Percentiles rank a stretch among this genome's conserved stretches.
Evolutionary conservation across 2,329 filamentous ascomycete species (phyloP).

Genomic region (Colletotrichum graminicola): DNA sequence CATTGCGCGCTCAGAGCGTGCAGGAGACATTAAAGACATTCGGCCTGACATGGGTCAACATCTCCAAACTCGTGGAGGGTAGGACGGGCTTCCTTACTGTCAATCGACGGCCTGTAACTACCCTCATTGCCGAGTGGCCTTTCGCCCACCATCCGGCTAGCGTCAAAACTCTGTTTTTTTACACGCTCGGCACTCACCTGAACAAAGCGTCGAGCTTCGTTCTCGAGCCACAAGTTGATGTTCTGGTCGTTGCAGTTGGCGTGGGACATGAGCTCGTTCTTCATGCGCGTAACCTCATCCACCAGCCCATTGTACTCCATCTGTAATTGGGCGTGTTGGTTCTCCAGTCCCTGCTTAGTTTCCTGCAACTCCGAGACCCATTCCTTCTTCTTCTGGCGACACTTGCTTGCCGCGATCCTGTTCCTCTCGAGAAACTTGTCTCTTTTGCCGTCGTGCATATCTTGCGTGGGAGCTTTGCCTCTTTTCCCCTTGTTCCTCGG

Average conservation of each 20-base stretch:
- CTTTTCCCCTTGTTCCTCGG: conserved; percentile 48
- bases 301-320: conserved; percentile 58
- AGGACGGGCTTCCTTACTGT: conserved; percentile 33
- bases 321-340: conserved; percentile 57
- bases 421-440: conserved; percentile 77
- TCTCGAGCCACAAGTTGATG: conserved; percentile 66
- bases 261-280: conserved; percentile 65
- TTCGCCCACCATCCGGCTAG: conserved; percentile 16
- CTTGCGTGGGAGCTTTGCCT: conserved; percentile 43
- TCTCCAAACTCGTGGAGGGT: not conserved
- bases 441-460: conserved; percentile 58
- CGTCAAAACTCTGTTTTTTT: conserved; percentile 34
- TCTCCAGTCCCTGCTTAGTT: conserved; percentile 58
- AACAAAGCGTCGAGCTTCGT: conserved; percentile 64
- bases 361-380: conserved; percentile 65
- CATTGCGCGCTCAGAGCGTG: conserved; percentile 23
- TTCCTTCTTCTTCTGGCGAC: conserved; percentile 74
- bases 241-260: conserved; percentile 65
- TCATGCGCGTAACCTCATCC: conserved; percentile 60
- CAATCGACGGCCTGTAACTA: conserved; percentile 33
- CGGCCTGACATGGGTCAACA: conserved; percentile 21
- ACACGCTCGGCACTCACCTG: conserved; percentile 49
- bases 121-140: conserved; percentile 23
- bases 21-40: conserved; percentile 40
- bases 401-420: conserved; percentile 79